A percentile compares a stretch with the other conserved stretches of the same genome.
These are phyloP conservation scores for Gilbertella persicaria DNA, from an alignment of 371 early-diverging fungal species.

Conservation along the genomic window DNA sequence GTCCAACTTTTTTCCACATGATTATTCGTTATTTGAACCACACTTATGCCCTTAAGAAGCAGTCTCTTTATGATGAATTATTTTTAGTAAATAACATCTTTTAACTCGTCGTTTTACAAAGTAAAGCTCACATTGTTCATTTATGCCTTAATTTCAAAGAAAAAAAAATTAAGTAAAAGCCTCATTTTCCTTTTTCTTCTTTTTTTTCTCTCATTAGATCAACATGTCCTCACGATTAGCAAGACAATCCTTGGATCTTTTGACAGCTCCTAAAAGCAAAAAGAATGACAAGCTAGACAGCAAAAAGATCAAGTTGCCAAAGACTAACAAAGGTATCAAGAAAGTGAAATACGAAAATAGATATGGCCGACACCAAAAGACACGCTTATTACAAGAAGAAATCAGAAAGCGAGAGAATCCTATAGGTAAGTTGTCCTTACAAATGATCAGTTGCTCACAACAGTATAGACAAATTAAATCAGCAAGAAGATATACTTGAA, in stretches of 20 bases:
- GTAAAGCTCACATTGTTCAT: no score
- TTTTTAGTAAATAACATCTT: no score
- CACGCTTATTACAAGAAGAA: slow-evolving; percentile 33
- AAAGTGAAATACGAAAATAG: slow-evolving; percentile 60
- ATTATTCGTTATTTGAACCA: no score
- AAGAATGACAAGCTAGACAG: slow-evolving; percentile 15
- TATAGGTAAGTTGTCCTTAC: slow-evolving; percentile 38
- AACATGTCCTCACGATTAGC: slow-evolving; percentile 45
- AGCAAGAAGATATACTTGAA: slow-evolving; percentile 29
- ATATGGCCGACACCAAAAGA: slow-evolving; percentile 54
- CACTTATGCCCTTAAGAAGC: no score
- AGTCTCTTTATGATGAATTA: no score
- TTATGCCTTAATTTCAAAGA: no score
- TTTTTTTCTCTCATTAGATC: slow-evolving; percentile 3
- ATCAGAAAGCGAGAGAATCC: slow-evolving; percentile 50
- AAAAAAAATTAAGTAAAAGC: background rate
- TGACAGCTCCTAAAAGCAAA: slow-evolving; percentile 20
- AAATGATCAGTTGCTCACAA: background rate
- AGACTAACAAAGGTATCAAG: slow-evolving; percentile 60
- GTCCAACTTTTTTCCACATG: no score
- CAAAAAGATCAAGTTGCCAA: slow-evolving; percentile 39
- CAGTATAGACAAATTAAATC: slow-evolving; percentile 29
- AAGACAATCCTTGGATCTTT: slow-evolving; percentile 33
- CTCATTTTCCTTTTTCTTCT: background rate
- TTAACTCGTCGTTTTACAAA: no score